phyloP scores from a whole-genome alignment of 208 protist genomes.

The Wallacemonas sp. region DNA sequence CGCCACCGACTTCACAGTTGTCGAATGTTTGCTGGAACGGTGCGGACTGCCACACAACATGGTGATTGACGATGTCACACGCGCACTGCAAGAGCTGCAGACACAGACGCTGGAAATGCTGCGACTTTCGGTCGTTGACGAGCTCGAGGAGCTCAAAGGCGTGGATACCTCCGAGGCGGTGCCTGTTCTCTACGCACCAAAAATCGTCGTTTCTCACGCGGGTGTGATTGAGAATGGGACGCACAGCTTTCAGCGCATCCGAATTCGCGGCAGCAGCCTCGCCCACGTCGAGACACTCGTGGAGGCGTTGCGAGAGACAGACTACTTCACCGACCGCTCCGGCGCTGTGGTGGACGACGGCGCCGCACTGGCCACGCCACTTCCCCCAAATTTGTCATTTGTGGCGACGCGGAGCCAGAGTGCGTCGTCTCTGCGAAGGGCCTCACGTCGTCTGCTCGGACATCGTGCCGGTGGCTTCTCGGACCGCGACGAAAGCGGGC shows the following conservation, averaged over 20 bases:
- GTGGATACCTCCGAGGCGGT: constrained; percentile 26
- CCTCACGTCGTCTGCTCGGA: constrained; percentile 19
- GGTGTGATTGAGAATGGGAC: constrained; percentile 81
- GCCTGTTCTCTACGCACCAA: constrained; percentile 86
- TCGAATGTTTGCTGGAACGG: constrained; percentile 82
- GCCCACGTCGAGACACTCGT: constrained; percentile 76
- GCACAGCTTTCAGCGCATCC: constrained; percentile 83
- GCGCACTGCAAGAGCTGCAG: constrained; percentile 73
- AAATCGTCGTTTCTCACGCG: constrained; percentile 76
- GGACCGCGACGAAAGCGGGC: constrained; percentile 11
- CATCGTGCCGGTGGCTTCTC: constrained; percentile 24
- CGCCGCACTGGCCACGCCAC: background rate
- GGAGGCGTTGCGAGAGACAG: constrained; percentile 46
- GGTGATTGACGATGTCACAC: constrained; percentile 81
- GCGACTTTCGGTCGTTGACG: constrained; percentile 61
- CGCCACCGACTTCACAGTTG: constrained; percentile 71
- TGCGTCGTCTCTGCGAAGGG: constrained; percentile 13
- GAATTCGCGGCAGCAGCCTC: constrained; percentile 81
- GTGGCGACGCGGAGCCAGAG: constrained; percentile 17
- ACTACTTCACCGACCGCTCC: constrained; percentile 66
- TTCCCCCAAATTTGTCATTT: constrained; percentile 45
- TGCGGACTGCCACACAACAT: constrained; percentile 82
- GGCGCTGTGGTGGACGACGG: background rate
- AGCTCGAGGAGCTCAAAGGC: constrained; percentile 17
- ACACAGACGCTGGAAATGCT: constrained; percentile 65